Evolutionary conservation across 2,329 filamentous ascomycete species (phyloP).

Genomic region (Penicillium vulpinum): DNA sequence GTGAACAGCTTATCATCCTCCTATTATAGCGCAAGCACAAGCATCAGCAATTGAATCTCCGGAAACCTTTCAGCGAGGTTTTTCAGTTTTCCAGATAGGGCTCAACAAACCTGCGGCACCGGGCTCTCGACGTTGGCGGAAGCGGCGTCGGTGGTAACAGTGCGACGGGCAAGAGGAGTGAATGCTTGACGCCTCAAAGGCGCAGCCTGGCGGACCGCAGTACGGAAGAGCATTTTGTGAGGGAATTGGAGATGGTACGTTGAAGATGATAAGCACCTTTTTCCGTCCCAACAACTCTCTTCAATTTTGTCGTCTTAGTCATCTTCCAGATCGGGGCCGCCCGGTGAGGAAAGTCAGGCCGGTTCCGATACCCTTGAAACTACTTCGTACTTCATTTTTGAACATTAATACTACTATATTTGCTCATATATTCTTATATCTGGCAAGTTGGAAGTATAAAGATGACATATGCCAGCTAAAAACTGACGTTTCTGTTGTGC

Average conservation of each 20-base stretch:
- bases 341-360: slow-evolving; percentile 29
- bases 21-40: slow-evolving; percentile 48
- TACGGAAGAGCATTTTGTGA: slow-evolving; percentile 68
- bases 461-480: background rate
- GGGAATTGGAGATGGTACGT: slow-evolving; percentile 29
- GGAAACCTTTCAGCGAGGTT: slow-evolving; percentile 41
- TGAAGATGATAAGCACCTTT: slow-evolving; percentile 16
- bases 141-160: slow-evolving; percentile 93
- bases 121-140: slow-evolving; percentile 80
- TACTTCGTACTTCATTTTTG: background rate
- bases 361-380: background rate
- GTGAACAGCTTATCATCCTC: slow-evolving; percentile 92
- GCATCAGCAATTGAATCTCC: slow-evolving; percentile 24
- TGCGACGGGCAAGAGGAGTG: slow-evolving; percentile 60
- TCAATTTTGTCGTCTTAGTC: slow-evolving; percentile 36
- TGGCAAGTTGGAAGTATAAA: background rate
- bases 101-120: slow-evolving; percentile 62
- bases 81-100: slow-evolving; percentile 35
- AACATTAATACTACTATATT: background rate
- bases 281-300: slow-evolving; percentile 12
- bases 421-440: background rate
- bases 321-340: slow-evolving; percentile 28
- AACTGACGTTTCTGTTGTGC: background rate
- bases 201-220: slow-evolving; percentile 62
- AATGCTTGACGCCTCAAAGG: slow-evolving; percentile 55